Conservation (phyloP, 2,329 filamentous ascomycete species). For the Aspergillus pseudoglaucus region DNA sequence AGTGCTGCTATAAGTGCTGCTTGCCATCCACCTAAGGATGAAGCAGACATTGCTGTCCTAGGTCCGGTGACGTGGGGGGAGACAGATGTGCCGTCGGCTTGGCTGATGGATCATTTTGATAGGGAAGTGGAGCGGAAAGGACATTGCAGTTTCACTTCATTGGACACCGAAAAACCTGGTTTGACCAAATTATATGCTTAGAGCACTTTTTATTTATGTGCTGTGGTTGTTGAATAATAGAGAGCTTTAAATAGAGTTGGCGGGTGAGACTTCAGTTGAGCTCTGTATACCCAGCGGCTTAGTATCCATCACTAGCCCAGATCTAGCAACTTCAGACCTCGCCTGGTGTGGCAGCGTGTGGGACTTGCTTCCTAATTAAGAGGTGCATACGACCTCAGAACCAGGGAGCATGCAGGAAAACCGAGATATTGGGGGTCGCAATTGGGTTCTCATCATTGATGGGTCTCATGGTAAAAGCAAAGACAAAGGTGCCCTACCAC, state of each 20-base stretch:
- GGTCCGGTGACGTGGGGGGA: slow-evolving; percentile 22
- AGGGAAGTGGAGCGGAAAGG: slow-evolving; percentile 1
- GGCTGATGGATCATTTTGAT: background rate
- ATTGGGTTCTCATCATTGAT: too few species aligned
- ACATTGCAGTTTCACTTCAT: slow-evolving; percentile 7
- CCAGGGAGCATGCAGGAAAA: too few species aligned
- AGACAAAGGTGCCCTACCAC: background rate
- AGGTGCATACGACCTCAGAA: too few species aligned
- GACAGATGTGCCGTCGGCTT: background rate
- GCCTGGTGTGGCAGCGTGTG: too few species aligned
- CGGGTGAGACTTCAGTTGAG: too few species aligned
- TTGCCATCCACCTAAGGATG: slow-evolving; percentile 17
- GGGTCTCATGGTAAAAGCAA: background rate
- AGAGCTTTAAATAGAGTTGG: too few species aligned
- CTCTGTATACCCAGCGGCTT: too few species aligned
- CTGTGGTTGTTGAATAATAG: too few species aligned
- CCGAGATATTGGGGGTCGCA: too few species aligned
- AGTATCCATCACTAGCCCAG: too few species aligned
- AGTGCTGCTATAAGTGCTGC: slow-evolving; percentile 29
- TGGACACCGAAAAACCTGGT: background rate
- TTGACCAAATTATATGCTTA: slow-evolving; percentile 4
- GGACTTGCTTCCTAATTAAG: too few species aligned
- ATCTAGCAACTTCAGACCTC: too few species aligned
- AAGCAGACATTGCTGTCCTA: slow-evolving; percentile 9
- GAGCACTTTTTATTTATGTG: background rate